Evolutionary conservation across 208 protist species (phyloP).

Genomic region (Endotrypanum monterogeii): DNA sequence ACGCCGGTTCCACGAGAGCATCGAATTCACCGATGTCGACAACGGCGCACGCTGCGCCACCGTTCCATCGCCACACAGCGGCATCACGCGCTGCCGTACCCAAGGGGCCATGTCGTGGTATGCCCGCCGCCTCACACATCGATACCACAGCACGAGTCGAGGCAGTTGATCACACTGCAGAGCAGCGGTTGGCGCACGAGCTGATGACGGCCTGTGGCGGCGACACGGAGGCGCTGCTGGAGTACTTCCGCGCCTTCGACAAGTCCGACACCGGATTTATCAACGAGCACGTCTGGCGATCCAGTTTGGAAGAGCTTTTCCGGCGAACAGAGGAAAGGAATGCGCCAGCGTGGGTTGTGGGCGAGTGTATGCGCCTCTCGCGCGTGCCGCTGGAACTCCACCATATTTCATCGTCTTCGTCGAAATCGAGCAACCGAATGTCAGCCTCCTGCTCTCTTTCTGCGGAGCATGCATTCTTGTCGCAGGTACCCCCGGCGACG

Average conservation of each 20-base stretch:
- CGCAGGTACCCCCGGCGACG: constrained; percentile 27
- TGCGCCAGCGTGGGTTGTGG: constrained; percentile 48
- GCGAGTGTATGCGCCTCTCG: constrained; percentile 39
- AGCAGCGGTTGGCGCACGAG: constrained; percentile 27
- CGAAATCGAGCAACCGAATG: neutral
- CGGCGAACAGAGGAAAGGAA: constrained; percentile 1
- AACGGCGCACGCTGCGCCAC: neutral
- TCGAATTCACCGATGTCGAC: neutral
- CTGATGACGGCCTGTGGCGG: constrained; percentile 35
- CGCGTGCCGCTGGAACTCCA: constrained; percentile 31
- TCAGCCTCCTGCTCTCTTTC: constrained; percentile 28
- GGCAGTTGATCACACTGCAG: neutral
- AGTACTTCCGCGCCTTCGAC: constrained; percentile 44
- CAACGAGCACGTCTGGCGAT: constrained; percentile 37
- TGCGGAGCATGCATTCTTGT: constrained; percentile 31
- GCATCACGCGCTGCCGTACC: neutral
- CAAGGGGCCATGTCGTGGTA: neutral
- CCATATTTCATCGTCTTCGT: neutral
- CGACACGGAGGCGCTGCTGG: constrained; percentile 34
- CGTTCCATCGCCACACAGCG: neutral
- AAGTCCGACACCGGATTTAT: constrained; percentile 40
- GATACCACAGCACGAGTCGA: neutral
- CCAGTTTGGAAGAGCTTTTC: constrained; percentile 42
- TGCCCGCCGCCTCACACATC: neutral
- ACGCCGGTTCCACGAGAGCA: neutral